Percentiles rank a stretch among this genome's conserved stretches.
phyloP scores from a whole-genome alignment of 1,139 yeast genomes.

The Hyphopichia pseudoburtonii region DNA sequence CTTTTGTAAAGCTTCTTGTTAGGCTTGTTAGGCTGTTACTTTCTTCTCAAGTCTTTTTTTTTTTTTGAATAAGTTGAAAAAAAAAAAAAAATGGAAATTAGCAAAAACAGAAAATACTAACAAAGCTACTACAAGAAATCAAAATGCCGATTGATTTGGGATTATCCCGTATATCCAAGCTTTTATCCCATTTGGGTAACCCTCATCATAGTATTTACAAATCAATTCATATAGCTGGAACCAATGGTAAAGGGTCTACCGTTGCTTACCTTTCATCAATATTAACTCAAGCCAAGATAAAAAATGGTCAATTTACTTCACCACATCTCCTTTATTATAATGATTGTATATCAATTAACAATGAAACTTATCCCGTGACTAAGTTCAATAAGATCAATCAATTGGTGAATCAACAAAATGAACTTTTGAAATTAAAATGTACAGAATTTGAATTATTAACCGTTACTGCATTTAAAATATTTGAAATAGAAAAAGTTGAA shows the following conservation, averaged over 20 bases:
- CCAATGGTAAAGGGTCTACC: conserved; percentile 93
- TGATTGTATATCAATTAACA: conserved; percentile 73
- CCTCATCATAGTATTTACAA: conserved; percentile 61
- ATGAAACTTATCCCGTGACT: conserved; percentile 48
- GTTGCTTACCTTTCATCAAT: conserved; percentile 74
- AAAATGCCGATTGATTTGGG: conserved; percentile 56
- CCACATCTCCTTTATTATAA: conserved; percentile 76
- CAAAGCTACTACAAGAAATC: neutral
- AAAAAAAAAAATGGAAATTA: neutral
- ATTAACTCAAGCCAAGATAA: conserved; percentile 46
- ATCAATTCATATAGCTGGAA: conserved; percentile 86
- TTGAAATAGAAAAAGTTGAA: conserved; percentile 57
- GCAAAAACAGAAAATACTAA: neutral
- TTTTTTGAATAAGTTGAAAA: neutral
- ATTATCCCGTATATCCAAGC: conserved; percentile 54
- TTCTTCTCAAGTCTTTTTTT: neutral
- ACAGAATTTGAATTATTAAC: conserved; percentile 87
- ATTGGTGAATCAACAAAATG: conserved; percentile 36
- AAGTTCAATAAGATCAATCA: conserved; percentile 48
- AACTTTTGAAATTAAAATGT: conserved; percentile 51
- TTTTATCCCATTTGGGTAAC: conserved; percentile 62
- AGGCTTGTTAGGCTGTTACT: too few species aligned
- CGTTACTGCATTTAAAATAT: conserved; percentile 78
- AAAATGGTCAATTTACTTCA: conserved; percentile 79
- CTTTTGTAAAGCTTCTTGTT: too few species aligned